Evolutionary conservation across 805 yeast genomes (phyloP).

Genomic region (Saccharomyces eubayanus): DNA sequence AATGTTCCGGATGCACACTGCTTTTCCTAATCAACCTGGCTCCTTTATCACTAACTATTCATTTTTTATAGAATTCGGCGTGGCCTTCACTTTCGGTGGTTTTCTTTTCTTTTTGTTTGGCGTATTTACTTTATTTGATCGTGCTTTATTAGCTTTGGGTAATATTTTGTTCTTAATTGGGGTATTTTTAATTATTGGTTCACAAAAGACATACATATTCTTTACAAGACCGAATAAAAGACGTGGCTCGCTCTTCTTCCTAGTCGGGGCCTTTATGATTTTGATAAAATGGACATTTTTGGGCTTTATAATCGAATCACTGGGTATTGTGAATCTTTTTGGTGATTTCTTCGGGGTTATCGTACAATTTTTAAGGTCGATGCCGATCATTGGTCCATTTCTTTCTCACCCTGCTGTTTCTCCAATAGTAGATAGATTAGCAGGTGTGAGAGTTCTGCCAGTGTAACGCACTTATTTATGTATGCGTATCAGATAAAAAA

Average conservation of each 20-base stretch:
- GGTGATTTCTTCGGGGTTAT: constrained; percentile 92
- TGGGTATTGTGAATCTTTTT: constrained; percentile 85
- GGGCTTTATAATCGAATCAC: constrained; percentile 76
- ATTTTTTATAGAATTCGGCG: constrained; percentile 63
- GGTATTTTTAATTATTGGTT: constrained; percentile 76
- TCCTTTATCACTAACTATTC: constrained; percentile 1
- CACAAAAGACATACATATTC: constrained; percentile 70
- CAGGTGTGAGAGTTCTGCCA: constrained; percentile 62
- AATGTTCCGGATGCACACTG: neutral
- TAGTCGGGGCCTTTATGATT: constrained; percentile 66
- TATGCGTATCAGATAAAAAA: neutral
- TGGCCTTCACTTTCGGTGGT: constrained; percentile 82
- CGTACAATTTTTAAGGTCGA: constrained; percentile 73
- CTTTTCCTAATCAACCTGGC: neutral
- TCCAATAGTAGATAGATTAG: constrained; percentile 57
- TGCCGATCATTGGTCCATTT: constrained; percentile 82
- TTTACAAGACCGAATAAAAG: constrained; percentile 82
- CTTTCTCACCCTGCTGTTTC: constrained; percentile 76
- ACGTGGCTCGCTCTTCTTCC: constrained; percentile 77
- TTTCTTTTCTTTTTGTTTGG: constrained; percentile 74
- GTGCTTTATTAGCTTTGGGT: constrained; percentile 84
- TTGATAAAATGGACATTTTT: constrained; percentile 66
- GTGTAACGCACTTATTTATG: constrained; percentile 32
- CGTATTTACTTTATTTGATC: constrained; percentile 74
- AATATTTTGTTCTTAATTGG: constrained; percentile 77